Percentiles rank a stretch among this genome's conserved stretches.
Evolutionary conservation across 225 moss, liverwort and hornwort species (phyloP).

Genomic region (Pleurozium schreberi): DNA sequence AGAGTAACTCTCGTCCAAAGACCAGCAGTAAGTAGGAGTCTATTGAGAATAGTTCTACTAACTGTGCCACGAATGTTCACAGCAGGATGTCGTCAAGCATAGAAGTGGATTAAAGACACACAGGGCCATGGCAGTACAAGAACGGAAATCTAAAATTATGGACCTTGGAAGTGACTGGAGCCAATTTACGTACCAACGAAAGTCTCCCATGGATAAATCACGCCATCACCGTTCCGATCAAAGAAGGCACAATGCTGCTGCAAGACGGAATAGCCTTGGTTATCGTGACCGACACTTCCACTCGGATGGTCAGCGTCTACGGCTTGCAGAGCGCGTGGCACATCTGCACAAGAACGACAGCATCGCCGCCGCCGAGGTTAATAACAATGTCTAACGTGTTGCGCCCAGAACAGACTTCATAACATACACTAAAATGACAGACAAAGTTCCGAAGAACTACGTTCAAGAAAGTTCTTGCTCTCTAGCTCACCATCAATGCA

Average conservation of each 20-base stretch:
- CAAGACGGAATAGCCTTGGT: slow-evolving; percentile 39
- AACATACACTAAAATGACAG: background rate
- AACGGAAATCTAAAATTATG: background rate
- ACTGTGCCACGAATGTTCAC: background rate
- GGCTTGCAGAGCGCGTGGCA: slow-evolving; percentile 52
- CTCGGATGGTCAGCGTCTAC: slow-evolving; percentile 62
- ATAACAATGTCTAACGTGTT: no score
- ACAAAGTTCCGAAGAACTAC: background rate
- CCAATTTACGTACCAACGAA: slow-evolving; percentile 17
- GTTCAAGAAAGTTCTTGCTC: background rate
- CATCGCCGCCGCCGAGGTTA: background rate
- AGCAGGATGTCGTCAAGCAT: background rate
- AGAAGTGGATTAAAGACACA: background rate
- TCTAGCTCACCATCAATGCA: background rate
- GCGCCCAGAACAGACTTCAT: background rate
- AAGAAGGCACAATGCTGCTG: slow-evolving; percentile 82
- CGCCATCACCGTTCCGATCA: slow-evolving; percentile 56
- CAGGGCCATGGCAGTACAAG: background rate
- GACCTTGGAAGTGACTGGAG: background rate
- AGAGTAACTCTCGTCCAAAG: background rate
- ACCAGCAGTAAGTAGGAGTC: no score
- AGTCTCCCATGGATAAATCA: slow-evolving; percentile 78
- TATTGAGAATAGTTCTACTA: background rate
- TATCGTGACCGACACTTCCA: slow-evolving; percentile 21
- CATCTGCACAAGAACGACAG: slow-evolving; percentile 20